Base-by-base conservation (phyloP, 2,329 filamentous ascomycete species). In the Ophiocordyceps camponoti-saundersi region DNA sequence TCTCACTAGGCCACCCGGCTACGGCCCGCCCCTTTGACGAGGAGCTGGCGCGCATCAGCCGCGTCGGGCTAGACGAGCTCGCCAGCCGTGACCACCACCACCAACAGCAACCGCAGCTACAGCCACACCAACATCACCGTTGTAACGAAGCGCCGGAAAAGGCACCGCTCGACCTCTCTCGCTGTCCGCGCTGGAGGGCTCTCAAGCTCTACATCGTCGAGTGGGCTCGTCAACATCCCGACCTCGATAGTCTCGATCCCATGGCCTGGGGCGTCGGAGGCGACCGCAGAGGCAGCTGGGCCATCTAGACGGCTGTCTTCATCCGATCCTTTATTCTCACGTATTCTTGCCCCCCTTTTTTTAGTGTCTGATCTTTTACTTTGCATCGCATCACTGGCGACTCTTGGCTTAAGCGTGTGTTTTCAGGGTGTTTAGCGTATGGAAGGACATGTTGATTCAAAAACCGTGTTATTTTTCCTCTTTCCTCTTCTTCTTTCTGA, bases 1-100 rank as follows among this genome's bases (percentile, higher is more conserved):
- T 96, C 16, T 94, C 87, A 0, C 73, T 96, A 6, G 90, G 90
- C 6, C 95, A 95, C 61, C 89, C 90, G 3, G 81, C 85, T 32
- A 79, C 88, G 56, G 90, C 89, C 12, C 78, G 82, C 21, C 74
- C 77, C 36, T 96, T 85, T 57, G 90, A 96, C 58, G 75, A 80
- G 12, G 90, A 96, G 66, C 70, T 96, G 20, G 78, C 80, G 54
- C 86, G 84, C 59, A 93, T 95, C 48, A 84, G 81, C 30, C 71
- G 74, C 11, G 79, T 94, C 7, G 60, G 75, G 1, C 59, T 90
- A 8, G 68, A 72, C 3, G 82, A 89, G 47, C 71, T 96, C 43
- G 69, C 80, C 51, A 70, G 72, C 45, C 80, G 90, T 57, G 89
- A 95, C 59, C 67, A 77, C 49, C 61, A 63, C 8, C 50, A 61